Evolutionary conservation across 2,329 filamentous ascomycete species (phyloP), one percentile per base, ranked within the genome.

Genomic region (Tolypocladium amazonense): DNA sequence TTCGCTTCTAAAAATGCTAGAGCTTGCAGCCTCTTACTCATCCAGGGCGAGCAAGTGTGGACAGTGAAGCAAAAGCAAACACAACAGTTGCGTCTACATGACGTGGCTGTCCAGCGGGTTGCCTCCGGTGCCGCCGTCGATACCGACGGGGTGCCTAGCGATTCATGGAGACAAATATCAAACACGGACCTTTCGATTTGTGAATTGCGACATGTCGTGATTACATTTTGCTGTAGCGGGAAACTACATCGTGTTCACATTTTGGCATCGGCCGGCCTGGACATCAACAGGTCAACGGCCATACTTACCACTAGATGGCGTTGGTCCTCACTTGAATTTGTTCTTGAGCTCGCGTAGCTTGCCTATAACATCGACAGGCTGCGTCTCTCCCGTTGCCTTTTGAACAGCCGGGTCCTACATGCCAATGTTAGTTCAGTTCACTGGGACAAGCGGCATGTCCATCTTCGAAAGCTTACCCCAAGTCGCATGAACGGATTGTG

Each of bases 401-500:
- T 95, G 90, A 58, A 99, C 87, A 62, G 83, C 84, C 0, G 91
- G 89, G 67, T 97, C 92, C 83, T 92, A 59, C 33, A 25, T 5
- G 50, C 60, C 45, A 65, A 61, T 41, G 37, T 52, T 30, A 43
- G 15, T 25, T 53, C 18, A 38, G 9, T 18, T 30, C 3, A 39
- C 25, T 7, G 37, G 3, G n/a, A 47, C 9, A 12, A 9, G 38
- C 23, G 11, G 39, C 41, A 14, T 15, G 0, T 9, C 47, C 14
- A 33, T 5, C 14, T 12, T 33, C 14, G 45, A 33, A 15, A 8
- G 75, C 84, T 78, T 76, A 90, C 89, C 66, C 88, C 80, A 41
- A 95, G 81, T 65, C 89, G 84, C 94, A 99, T 97, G 70, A 99
- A 99, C 1, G 96, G 90, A 69, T 99, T 99, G 73, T 97, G 92